Evolutionary conservation across 441 rosid species (phyloP).

Genomic region (Eutrema salsugineum): DNA sequence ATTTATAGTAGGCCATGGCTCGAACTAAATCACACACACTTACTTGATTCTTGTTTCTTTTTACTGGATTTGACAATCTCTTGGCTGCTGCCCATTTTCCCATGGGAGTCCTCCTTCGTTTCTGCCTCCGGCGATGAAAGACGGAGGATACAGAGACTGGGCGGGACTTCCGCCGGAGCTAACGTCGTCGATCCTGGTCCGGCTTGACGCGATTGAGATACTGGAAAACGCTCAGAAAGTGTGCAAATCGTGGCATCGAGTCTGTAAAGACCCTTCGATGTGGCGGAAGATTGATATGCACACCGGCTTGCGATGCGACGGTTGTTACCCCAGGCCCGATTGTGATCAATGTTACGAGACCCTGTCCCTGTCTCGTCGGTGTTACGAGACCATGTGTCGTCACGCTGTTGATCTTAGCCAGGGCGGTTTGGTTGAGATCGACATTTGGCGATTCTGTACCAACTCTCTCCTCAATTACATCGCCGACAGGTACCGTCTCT

Average conservation of each 20-base stretch:
- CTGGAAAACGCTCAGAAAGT: background rate
- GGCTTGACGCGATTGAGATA: background rate
- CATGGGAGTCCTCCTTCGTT: background rate
- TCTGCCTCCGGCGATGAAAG: background rate
- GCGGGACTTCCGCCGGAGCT: background rate
- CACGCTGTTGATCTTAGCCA: background rate
- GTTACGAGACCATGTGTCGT: background rate
- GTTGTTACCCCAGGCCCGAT: too few relatives aligned
- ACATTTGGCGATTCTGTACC: background rate
- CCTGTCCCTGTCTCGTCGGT: too few relatives aligned
- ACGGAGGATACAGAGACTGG: background rate
- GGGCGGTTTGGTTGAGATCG: background rate
- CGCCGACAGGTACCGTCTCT: background rate
- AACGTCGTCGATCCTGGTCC: background rate
- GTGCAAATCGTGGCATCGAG: background rate
- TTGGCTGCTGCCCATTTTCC: too few relatives aligned
- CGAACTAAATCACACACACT: too few relatives aligned
- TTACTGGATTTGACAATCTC: too few relatives aligned
- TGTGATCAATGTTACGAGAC: too few relatives aligned
- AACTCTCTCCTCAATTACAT: background rate
- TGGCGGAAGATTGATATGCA: background rate
- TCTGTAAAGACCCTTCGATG: background rate
- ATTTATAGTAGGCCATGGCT: too few relatives aligned
- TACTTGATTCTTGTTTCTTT: too few relatives aligned
- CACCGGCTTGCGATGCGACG: too few relatives aligned